Base-by-base conservation (phyloP, 1,284 basidiomycete genomes). In the Phellinidium pouzarii region DNA sequence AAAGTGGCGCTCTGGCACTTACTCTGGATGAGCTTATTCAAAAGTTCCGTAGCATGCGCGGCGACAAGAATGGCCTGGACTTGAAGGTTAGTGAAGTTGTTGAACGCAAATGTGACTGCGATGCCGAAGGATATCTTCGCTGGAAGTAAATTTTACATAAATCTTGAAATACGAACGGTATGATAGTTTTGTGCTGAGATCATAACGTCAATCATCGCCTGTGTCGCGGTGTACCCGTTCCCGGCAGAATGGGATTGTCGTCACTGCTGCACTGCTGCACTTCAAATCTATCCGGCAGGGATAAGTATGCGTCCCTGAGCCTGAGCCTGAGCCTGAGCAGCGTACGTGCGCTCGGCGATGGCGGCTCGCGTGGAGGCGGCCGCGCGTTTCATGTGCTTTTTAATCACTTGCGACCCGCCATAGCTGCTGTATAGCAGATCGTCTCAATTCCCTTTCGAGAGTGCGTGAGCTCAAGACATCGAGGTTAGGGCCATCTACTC, bases 11-110 rank as follows among this genome's bases (percentile, higher is more conserved):
- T 43, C 76, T 77, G 47, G 81, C 80, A 11, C 63, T 87, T 25
- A 79, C 74, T 4, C 63, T 79, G 42, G 71, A 80, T 27, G 83
- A 87, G 59, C 63, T 92, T 6, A 61, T 91, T 14, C 66, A 72
- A 19, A 74, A 77, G 58, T 79, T 89, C 61, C 61, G 66, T 19
- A 55, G 59, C 7, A 55, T 69, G 65, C 77, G 59, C 59, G 68
- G 59, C 31, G 75, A 78, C 31, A 93, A 92, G 68, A 64, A 75
- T 52, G 91, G 91, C 25, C 77, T 88, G 3, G 71, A 68, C 59
- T 82, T 84, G 60, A 93, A 93, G 68, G 71, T 92, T 20, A 52
- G 76, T 25, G 91, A 93, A 61, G 80, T 92, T 46, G 73, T 84
- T 9, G 62, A 69, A 52, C 79, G 91, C 58, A 75, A 70, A 60